These are phyloP conservation scores for Puya raimondii DNA, from an alignment of 176 grass and related monocot species.

Conservation along the genomic window DNA sequence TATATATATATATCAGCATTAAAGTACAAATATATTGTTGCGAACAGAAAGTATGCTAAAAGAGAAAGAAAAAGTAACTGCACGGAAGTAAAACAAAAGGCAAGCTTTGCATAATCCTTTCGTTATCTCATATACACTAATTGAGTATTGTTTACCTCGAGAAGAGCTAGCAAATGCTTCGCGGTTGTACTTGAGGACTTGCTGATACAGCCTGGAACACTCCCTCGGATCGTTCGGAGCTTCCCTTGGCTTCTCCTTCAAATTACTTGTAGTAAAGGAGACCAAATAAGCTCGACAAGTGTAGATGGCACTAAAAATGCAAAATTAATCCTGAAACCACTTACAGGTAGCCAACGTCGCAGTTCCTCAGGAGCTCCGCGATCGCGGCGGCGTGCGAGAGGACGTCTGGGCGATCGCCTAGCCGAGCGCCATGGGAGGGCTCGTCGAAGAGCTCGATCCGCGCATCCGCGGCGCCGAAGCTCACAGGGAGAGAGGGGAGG, in stretches of 20 bases:
- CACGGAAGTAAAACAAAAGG: constrained; percentile 10
- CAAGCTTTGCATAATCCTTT: neutral
- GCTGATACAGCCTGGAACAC: constrained; percentile 72
- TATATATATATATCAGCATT: too few species aligned
- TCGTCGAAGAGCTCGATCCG: constrained; percentile 38
- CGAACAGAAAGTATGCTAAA: neutral
- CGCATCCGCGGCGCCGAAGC: constrained; percentile 50
- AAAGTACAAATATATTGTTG: too few species aligned
- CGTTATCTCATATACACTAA: constrained; percentile 22
- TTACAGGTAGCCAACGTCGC: constrained; percentile 76
- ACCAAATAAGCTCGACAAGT: neutral
- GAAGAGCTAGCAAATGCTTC: constrained; percentile 46
- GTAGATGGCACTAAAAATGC: neutral
- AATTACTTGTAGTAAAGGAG: constrained; percentile 29
- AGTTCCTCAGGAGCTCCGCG: constrained; percentile 61
- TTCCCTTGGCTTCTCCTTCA: constrained; percentile 41
- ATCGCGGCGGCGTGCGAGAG: constrained; percentile 70
- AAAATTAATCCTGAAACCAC: constrained; percentile 3
- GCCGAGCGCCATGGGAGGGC: constrained; percentile 24
- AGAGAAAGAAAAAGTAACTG: neutral
- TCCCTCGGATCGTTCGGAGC: constrained; percentile 28
- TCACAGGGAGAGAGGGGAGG: constrained; percentile 54
- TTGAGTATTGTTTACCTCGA: constrained; percentile 77
- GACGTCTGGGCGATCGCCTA: constrained; percentile 57
- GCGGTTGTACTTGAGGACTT: constrained; percentile 79